Conservation (phyloP, 1,284 basidiomycete species). For the Ustilago cynodontis region DNA sequence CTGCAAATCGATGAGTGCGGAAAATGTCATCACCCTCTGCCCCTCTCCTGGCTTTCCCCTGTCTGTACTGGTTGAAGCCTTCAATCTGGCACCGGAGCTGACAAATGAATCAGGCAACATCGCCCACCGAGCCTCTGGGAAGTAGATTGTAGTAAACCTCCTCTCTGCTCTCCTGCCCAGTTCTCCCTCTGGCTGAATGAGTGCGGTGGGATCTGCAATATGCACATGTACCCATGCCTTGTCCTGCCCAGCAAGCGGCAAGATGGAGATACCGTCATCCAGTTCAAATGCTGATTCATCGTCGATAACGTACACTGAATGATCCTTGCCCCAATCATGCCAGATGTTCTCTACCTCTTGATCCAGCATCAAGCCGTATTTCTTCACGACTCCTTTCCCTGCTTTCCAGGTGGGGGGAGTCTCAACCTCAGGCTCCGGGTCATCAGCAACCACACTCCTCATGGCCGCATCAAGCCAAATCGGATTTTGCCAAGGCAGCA, state of each 20-base stretch:
- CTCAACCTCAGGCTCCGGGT: slow-evolving; percentile 21
- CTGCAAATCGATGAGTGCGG: slow-evolving; percentile 76
- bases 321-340: slow-evolving; percentile 82
- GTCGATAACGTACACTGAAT: slow-evolving; percentile 91
- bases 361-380: slow-evolving; percentile 27
- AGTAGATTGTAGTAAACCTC: slow-evolving; percentile 58
- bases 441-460: slow-evolving; percentile 23
- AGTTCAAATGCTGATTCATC: slow-evolving; percentile 84
- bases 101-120: slow-evolving; percentile 74
- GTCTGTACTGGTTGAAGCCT: slow-evolving; percentile 55
- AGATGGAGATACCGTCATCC: slow-evolving; percentile 90
- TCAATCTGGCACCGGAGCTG: slow-evolving; percentile 50
- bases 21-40: slow-evolving; percentile 80
- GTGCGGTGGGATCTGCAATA: slow-evolving; percentile 89
- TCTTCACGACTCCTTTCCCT: slow-evolving; percentile 5
- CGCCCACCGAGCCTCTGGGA: slow-evolving; percentile 55
- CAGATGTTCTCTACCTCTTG: slow-evolving; percentile 33
- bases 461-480: slow-evolving; percentile 46
- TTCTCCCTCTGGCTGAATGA: slow-evolving; percentile 81
- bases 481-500: slow-evolving; percentile 60
- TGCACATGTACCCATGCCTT: slow-evolving; percentile 87
- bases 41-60: slow-evolving; percentile 67
- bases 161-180: slow-evolving; percentile 51
- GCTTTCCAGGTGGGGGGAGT: background rate
- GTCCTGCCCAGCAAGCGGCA: slow-evolving; percentile 71